A percentile compares a stretch with the other conserved stretches of the same genome.
Conservation (phyloP, 768 basidiomycete genomes). For the Cytidiella melzeri region DNA sequence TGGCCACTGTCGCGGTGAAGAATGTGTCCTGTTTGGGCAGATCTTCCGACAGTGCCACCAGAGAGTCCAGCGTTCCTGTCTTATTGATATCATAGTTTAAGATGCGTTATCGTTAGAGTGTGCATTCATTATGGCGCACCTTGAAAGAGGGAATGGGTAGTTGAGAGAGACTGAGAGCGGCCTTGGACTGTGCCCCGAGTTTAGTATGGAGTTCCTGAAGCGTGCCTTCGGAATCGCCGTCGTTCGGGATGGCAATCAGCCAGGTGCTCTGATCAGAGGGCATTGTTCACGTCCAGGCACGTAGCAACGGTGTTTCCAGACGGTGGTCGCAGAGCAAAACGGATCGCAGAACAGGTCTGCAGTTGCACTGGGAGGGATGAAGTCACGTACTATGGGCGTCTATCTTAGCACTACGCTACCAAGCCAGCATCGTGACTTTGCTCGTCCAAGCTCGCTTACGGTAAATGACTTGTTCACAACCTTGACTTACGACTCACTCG, state of each 20-base stretch:
- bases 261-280: constrained; percentile 96
- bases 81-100: constrained; percentile 24
- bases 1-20: constrained; percentile 86
- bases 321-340: too few species aligned
- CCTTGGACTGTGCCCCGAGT: constrained; percentile 51
- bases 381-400: constrained; percentile 4
- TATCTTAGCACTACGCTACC: background rate
- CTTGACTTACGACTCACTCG: too few species aligned
- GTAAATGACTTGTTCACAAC: too few species aligned
- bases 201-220: constrained; percentile 60
- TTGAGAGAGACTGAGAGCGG: constrained; percentile 48
- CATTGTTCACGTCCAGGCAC: constrained; percentile 38
- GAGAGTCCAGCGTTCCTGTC: constrained; percentile 91
- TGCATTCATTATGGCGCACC: constrained; percentile 48
- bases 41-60: constrained; percentile 86
- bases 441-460: too few species aligned
- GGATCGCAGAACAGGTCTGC: too few species aligned
- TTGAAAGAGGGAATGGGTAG: constrained; percentile 85
- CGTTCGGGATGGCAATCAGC: constrained; percentile 81
- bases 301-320: background rate
- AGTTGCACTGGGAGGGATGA: constrained; percentile 5
- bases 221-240: constrained; percentile 78
- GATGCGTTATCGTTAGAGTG: background rate
- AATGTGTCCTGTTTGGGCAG: constrained; percentile 86
- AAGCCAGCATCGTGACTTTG: background rate